Base-by-base conservation (phyloP, 139 green algal species). In the Tetraselmis striata region DNA sequence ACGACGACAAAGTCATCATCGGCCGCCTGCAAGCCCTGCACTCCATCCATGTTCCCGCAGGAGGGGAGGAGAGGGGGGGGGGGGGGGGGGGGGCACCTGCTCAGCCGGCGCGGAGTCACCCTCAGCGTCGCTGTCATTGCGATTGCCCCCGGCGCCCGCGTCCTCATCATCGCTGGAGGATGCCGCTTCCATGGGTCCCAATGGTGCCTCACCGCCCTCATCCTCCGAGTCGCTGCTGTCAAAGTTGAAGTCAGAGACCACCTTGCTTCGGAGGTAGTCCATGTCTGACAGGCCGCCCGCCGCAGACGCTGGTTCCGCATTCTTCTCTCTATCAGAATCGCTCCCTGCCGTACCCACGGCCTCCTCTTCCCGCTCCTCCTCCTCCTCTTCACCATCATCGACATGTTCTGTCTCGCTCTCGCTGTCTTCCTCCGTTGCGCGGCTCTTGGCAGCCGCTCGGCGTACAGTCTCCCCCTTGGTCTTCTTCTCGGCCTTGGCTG, bases 241-340 rank as follows among this genome's bases (percentile, higher is more conserved):
- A 2, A 23, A 59, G 28, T 32, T 30, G 45, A 26, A n/a, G 74
- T n/a, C 77, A 82, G 31, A 75, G 31, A 28, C 18, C 11, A 5
- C 2, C 29, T 59, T 1, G 5, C 86, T 90, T 23, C 82, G 83
- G 29, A 98, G 80, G 78, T 98, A 98, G 2, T 98, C 95, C 80
- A 98, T 75, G 32, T 98, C 94, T 30, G 92, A 96, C 32, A 98
- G 81, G 0, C 59, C 90, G 23, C 89, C 78, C 0, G 79, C 58
- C 11, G 92, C 86, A n/a, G n/a, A n/a, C n/a, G n/a, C n/a, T n/a
- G n/a, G n/a, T n/a, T n/a, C n/a, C n/a, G n/a, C n/a, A n/a, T n/a
- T n/a, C 79, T 31, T 80, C 83, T 30, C 24, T 90, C 83, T 29
- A 89, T 59, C 26, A 91, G 82, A 28, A 84, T 76, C 31, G 2